Percentiles rank a stretch among this genome's conserved stretches.
phyloP scores from a whole-genome alignment of 192 early-diverging fungal species.

The Backusella morwellensis region DNA sequence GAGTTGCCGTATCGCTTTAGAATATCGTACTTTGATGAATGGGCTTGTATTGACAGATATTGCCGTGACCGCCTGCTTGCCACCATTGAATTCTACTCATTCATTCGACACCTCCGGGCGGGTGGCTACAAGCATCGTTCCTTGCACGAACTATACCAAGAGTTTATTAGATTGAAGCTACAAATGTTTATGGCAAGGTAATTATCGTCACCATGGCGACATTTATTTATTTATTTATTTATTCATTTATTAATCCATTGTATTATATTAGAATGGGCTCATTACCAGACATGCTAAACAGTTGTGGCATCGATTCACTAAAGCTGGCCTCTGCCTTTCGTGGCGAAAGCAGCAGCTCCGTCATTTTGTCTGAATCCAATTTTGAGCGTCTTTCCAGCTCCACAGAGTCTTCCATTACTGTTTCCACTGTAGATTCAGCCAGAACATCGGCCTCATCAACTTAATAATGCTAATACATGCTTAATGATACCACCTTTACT shows the following conservation, averaged over 20 bases:
- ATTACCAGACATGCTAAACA: constrained; percentile 3
- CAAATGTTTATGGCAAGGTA: constrained; percentile 71
- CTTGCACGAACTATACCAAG: constrained; percentile 79
- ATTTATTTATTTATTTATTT: background rate
- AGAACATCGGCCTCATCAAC: constrained; percentile 6
- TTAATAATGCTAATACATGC: background rate
- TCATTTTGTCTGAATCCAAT: constrained; percentile 10
- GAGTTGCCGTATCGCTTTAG: constrained; percentile 59
- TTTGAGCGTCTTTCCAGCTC: constrained; percentile 13
- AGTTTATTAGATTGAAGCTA: constrained; percentile 75
- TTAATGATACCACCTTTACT: background rate
- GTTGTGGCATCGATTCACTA: constrained; percentile 3
- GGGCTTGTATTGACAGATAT: constrained; percentile 74
- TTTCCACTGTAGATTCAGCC: constrained; percentile 11
- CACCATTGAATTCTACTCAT: constrained; percentile 89
- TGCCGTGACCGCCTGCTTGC: constrained; percentile 90
- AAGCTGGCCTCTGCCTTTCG: background rate
- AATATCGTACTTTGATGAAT: constrained; percentile 67
- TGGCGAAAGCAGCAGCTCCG: background rate
- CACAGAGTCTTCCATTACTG: constrained; percentile 17
- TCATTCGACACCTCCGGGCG: constrained; percentile 80
- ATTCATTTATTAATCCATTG: background rate
- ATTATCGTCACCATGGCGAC: background rate
- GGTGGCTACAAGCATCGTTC: constrained; percentile 74
- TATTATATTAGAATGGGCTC: constrained; percentile 18